Conservation (phyloP, 1,284 basidiomycete species). For the Pascua sp. region DNA sequence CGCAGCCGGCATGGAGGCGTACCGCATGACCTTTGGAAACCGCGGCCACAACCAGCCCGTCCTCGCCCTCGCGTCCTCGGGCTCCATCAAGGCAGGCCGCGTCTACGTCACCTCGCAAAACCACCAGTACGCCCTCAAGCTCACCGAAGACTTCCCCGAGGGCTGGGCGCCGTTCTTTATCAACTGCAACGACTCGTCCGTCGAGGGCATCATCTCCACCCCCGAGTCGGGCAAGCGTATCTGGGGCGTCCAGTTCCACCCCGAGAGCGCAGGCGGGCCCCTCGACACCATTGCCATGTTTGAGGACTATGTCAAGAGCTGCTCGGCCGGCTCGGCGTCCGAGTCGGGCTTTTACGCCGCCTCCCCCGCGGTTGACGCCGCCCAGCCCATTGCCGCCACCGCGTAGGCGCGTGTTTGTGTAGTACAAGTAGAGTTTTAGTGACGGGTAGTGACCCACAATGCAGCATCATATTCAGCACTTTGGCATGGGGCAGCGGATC, state of each 20-base stretch:
- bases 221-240: slow-evolving; percentile 77
- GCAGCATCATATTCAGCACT: no score
- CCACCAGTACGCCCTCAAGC: slow-evolving; percentile 88
- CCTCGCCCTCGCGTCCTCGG: slow-evolving; percentile 81
- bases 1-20: slow-evolving; percentile 92
- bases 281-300: slow-evolving; percentile 96
- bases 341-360: no score
- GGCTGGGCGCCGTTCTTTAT: slow-evolving; percentile 98
- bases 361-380: no score
- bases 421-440: no score
- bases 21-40: slow-evolving; percentile 81
- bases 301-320: slow-evolving; percentile 68
- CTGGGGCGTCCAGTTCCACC: slow-evolving; percentile 97
- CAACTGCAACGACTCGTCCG: slow-evolving; percentile 92
- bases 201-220: slow-evolving; percentile 96
- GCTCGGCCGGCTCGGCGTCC: no score
- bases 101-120: slow-evolving; percentile 95
- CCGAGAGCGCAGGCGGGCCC: slow-evolving; percentile 79
- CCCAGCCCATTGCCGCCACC: no score
- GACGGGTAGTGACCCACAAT: no score
- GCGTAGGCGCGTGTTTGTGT: no score
- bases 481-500: no score
- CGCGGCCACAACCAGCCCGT: slow-evolving; percentile 99
- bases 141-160: slow-evolving; percentile 86
- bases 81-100: slow-evolving; percentile 88